phyloP scores from a whole-genome alignment of 164 flowering plant genomes.

The Umbellularia californica region DNA sequence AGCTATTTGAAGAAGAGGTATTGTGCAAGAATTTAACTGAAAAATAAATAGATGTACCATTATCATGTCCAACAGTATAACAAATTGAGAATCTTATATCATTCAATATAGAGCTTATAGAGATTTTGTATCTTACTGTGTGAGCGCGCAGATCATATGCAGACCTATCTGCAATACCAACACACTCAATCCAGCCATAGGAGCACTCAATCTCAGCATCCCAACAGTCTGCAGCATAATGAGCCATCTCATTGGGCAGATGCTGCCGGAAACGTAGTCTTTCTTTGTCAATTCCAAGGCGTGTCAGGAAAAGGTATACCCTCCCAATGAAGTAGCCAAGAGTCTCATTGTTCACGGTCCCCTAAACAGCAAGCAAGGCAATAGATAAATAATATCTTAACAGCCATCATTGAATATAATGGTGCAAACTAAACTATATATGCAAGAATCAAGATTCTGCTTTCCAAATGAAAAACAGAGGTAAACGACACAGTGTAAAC shows the following conservation, averaged over 20 bases:
- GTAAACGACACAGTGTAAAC: neutral
- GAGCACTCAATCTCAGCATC: constrained; percentile 99
- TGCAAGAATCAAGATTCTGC: neutral
- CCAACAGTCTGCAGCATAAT: constrained; percentile 99
- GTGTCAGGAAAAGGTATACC: constrained; percentile 79
- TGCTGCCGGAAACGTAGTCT: constrained; percentile 91
- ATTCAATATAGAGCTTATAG: neutral
- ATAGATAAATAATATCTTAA: neutral
- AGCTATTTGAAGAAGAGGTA: neutral
- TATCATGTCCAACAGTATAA: too few species aligned
- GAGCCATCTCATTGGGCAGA: constrained; percentile 98
- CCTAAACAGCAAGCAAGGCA: constrained; percentile 32
- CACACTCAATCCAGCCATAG: constrained; percentile 98
- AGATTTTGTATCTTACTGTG: constrained; percentile 38
- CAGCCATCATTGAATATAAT: neutral
- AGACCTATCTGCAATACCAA: constrained; percentile 98
- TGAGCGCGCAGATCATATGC: constrained; percentile 92
- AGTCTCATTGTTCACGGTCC: constrained; percentile 88
- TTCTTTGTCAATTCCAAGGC: constrained; percentile 79
- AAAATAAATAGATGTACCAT: too few species aligned
- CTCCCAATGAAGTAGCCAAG: constrained; percentile 95
- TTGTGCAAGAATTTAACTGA: neutral
- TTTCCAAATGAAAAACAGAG: constrained; percentile 1
- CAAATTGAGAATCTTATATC: too few species aligned
- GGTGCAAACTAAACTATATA: neutral